Conservation (phyloP, 139 green algal species). For the Limnomonas spitsbergensis region DNA sequence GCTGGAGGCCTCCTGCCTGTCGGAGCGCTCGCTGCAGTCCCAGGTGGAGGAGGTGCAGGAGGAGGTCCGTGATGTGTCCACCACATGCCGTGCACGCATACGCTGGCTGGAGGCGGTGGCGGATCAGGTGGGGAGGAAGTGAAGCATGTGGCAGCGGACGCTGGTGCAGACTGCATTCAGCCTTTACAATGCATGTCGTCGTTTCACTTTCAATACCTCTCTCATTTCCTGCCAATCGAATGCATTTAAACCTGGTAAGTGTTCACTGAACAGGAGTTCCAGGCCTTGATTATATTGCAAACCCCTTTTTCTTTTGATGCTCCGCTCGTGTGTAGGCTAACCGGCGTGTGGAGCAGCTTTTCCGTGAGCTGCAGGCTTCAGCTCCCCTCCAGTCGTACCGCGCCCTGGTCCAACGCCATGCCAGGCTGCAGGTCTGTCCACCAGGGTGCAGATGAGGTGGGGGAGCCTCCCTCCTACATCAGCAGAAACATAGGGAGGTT, state of each 20-base stretch:
- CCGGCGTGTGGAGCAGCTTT: conserved; percentile 33
- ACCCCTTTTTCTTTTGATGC: no score
- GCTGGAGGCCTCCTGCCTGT: conserved; percentile 35
- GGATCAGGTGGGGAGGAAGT: conserved; percentile 17
- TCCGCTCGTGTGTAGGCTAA: conserved; percentile 11
- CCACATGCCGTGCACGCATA: conserved; percentile 47
- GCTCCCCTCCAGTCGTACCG: conserved; percentile 51
- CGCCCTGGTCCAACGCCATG: conserved; percentile 47
- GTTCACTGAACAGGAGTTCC: no score
- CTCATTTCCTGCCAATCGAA: no score
- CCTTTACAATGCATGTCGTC: no score
- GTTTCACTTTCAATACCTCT: no score
- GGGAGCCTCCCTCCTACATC: no score
- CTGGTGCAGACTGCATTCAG: no score
- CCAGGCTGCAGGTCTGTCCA: conserved; percentile 26
- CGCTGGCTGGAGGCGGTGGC: conserved; percentile 49
- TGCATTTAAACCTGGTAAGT: no score
- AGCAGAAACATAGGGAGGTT: no score
- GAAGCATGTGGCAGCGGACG: conserved; percentile 39
- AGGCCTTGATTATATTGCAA: no score
- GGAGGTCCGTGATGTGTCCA: conserved; percentile 43
- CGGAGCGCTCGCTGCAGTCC: conserved; percentile 36
- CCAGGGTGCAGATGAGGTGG: neutral
- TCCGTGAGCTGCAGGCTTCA: conserved; percentile 43
- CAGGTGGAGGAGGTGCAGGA: conserved; percentile 48